Conservation (phyloP, 345 rosid genomes). For the Anastatica hierochuntica region DNA sequence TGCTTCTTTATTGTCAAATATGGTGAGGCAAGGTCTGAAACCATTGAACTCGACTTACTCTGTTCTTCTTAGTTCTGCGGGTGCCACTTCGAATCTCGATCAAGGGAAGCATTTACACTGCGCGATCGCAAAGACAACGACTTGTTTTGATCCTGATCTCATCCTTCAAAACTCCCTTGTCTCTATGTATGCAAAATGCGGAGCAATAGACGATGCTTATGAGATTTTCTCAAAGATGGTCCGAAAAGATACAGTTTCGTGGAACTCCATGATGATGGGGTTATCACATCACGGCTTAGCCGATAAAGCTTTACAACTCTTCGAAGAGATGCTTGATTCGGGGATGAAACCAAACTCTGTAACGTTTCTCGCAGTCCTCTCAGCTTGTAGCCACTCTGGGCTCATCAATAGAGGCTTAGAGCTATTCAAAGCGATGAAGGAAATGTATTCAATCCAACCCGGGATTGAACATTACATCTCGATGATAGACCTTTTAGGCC, state of each 20-base stretch:
- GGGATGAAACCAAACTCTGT: constrained; percentile 39
- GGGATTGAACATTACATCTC: constrained; percentile 57
- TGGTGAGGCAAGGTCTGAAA: constrained; percentile 46
- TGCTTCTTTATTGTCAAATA: constrained; percentile 39
- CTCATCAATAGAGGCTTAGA: constrained; percentile 44
- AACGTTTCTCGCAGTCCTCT: constrained; percentile 47
- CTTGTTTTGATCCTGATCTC: constrained; percentile 41
- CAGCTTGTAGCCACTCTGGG: constrained; percentile 54
- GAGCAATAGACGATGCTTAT: constrained; percentile 43
- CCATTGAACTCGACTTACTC: constrained; percentile 56
- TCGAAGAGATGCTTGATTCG: constrained; percentile 37
- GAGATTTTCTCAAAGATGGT: constrained; percentile 37
- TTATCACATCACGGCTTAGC: constrained; percentile 48
- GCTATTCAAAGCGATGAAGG: constrained; percentile 42
- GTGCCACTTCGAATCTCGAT: constrained; percentile 58
- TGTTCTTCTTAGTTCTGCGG: constrained; percentile 64
- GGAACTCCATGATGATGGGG: constrained; percentile 56
- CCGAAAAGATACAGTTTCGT: constrained; percentile 48
- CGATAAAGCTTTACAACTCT: constrained; percentile 37
- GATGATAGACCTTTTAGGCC: constrained; percentile 60
- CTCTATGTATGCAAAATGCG: constrained; percentile 57
- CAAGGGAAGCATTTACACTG: constrained; percentile 54
- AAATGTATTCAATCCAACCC: constrained; percentile 39
- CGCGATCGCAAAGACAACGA: constrained; percentile 33
- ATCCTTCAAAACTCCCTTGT: constrained; percentile 45